Evolutionary conservation across 306 rosid species (phyloP).

Genomic region (Senna siamea): DNA sequence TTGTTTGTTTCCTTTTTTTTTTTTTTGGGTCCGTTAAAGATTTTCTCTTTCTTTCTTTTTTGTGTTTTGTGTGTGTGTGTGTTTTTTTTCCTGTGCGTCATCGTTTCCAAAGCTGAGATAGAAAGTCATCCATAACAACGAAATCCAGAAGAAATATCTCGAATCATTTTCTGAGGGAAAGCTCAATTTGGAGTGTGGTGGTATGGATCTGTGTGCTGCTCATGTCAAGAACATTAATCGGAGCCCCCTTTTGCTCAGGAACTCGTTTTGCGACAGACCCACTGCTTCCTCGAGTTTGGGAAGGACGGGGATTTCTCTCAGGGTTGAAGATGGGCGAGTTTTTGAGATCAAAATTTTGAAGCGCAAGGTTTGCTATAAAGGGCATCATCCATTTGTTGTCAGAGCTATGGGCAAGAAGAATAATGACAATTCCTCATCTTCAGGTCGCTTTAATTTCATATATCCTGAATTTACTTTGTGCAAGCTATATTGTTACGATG

Average conservation of each 20-base stretch:
- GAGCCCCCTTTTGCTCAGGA: slow-evolving; percentile 49
- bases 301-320: slow-evolving; percentile 45
- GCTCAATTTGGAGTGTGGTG: slow-evolving; percentile 19
- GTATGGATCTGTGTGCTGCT: slow-evolving; percentile 79
- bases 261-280: slow-evolving; percentile 56
- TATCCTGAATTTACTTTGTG: neutral
- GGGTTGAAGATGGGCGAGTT: slow-evolving; percentile 42
- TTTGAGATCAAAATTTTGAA: slow-evolving; percentile 56
- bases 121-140: slow-evolving; percentile 4
- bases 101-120: neutral
- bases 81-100: neutral
- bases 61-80: neutral
- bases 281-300: slow-evolving; percentile 46
- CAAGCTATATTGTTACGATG: neutral
- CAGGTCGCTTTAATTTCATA: slow-evolving; percentile 45
- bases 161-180: neutral
- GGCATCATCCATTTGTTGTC: slow-evolving; percentile 48
- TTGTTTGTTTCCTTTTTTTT: neutral
- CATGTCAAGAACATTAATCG: slow-evolving; percentile 52
- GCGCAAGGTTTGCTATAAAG: slow-evolving; percentile 44
- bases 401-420: slow-evolving; percentile 74
- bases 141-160: slow-evolving; percentile 11
- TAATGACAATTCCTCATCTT: slow-evolving; percentile 60
- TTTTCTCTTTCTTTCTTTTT: neutral
- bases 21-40: neutral